These are phyloP conservation scores for Fraxinus ornus DNA, from an alignment of 305 asterid species.

Conservation along the genomic window DNA sequence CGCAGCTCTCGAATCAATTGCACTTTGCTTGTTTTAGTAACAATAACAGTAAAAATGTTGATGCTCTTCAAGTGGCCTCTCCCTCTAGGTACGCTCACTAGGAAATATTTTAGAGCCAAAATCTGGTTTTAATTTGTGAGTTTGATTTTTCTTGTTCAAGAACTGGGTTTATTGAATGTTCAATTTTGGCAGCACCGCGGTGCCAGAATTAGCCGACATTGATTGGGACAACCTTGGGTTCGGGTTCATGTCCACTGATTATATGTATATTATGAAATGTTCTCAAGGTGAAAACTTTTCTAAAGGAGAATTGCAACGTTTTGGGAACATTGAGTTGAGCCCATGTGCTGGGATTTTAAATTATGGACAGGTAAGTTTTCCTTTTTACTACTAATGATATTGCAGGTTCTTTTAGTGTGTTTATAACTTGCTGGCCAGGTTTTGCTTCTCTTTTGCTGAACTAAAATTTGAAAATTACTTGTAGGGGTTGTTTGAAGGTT, in stretches of 20 bases:
- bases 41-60: conserved; percentile 23
- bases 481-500: conserved; percentile 91
- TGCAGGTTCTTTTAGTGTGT: background rate
- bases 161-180: conserved; percentile 13
- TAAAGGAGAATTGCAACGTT: conserved; percentile 75
- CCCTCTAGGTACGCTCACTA: conserved; percentile 39
- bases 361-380: conserved; percentile 74
- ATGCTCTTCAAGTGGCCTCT: conserved; percentile 48
- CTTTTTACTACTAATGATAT: background rate
- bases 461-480: background rate
- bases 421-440: background rate
- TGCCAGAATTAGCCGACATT: conserved; percentile 57
- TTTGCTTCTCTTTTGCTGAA: background rate
- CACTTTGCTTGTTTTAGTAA: conserved; percentile 34
- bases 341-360: too few species aligned
- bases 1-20: conserved; percentile 46
- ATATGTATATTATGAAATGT: conserved; percentile 85
- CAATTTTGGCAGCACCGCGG: conserved; percentile 47
- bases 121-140: background rate
- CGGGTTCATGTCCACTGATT: conserved; percentile 74
- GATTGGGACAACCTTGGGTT: conserved; percentile 96
- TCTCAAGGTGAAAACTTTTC: conserved; percentile 64
- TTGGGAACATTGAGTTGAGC: conserved; percentile 93
- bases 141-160: background rate
- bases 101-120: background rate